A percentile compares a stretch with the other conserved stretches of the same genome.
Evolutionary conservation across 1,284 basidiomycete species (phyloP).

Genomic region (Puccinia horiana): DNA sequence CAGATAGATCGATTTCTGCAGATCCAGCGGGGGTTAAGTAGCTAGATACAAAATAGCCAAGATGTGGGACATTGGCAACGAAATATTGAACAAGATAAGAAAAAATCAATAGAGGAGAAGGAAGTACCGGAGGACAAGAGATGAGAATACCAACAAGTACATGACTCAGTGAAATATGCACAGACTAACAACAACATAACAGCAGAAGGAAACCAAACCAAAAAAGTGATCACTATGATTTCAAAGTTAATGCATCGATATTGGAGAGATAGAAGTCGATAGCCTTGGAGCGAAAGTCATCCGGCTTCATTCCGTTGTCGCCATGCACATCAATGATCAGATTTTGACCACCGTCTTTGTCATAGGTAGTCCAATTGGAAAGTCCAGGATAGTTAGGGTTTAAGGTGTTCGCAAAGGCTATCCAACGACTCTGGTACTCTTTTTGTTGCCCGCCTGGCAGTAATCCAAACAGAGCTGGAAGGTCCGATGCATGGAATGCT

Average conservation of each 20-base stretch:
- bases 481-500: conserved; percentile 25
- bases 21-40: no score
- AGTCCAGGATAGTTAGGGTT: conserved; percentile 26
- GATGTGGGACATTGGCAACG: no score
- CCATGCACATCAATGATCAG: conserved; percentile 14
- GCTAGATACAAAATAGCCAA: no score
- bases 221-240: neutral
- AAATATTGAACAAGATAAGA: no score
- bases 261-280: conserved; percentile 29
- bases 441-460: conserved; percentile 7
- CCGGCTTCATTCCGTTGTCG: neutral
- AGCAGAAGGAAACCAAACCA: neutral
- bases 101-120: no score
- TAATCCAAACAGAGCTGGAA: conserved; percentile 14
- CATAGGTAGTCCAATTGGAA: conserved; percentile 32
- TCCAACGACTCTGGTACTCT: conserved; percentile 37
- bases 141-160: no score
- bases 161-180: no score
- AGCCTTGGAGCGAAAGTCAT: conserved; percentile 11
- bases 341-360: neutral
- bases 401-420: conserved; percentile 31
- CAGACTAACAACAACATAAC: neutral
- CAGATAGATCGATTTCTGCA: no score
- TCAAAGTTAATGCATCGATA: conserved; percentile 18
- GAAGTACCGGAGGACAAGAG: no score